Evolutionary conservation across 305 asterid genomes (phyloP), one percentile per base, ranked within the genome.

Genomic region (Striga hermonthica): DNA sequence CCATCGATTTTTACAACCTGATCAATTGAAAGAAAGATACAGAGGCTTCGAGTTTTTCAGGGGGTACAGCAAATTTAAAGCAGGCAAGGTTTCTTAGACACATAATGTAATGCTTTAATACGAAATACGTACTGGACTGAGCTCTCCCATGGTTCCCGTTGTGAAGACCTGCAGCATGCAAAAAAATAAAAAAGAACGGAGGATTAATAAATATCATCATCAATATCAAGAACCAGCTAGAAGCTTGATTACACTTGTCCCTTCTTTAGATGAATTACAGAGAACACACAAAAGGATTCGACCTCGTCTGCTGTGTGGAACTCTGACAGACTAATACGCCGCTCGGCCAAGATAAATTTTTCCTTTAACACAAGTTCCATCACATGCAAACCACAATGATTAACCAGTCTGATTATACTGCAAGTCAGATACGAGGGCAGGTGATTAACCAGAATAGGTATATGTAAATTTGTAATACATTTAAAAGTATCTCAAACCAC

Each of bases 91-190:
- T 11, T 52, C 34, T 11, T 10, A 12, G 47, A 37, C 47, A 57
- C 35, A 35, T 62, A 12, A 48, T 9, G n/a, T 38, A 52, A 50
- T 53, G 7, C 39, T 38, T 52, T 37, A 38, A 54, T 28, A 37
- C 3, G 55, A 15, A 56, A 35, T 43, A 66, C 76, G 41, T 52
- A 89, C 96, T 58, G 96, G 96, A 70, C 84, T 84, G 69, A 89
- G 89, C 73, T 89, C 96, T 64, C 95, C 96, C 95, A 89, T 83
- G 58, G 96, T 84, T 62, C 96, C 96, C 55, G 88, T 80, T 36
- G 96, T 89, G 86, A 89, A 87, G 15, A 89, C 88, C 96, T 89
- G 81, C 75, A 81, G 40, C 14, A 22, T 22, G 31, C 31, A n/a
- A n/a, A n/a, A n/a, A n/a, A n/a, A n/a, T n/a, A n/a, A n/a, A n/a